These are phyloP conservation scores for Penicillium sp. DNA, from an alignment of 2,329 filamentous ascomycete species.

Conservation along the genomic window DNA sequence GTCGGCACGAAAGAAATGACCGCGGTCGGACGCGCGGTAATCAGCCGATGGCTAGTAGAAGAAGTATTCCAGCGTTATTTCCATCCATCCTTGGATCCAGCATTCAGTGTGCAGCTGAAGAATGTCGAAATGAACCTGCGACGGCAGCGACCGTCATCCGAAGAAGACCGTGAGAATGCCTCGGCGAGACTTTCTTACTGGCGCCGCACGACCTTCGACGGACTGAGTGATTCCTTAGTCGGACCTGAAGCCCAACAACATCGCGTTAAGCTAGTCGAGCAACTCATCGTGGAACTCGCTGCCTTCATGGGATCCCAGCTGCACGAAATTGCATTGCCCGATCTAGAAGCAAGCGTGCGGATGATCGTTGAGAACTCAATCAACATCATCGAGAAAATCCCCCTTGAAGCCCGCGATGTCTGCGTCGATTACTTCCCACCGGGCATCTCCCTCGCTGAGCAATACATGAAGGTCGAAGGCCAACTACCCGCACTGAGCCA, in stretches of 20 bases:
- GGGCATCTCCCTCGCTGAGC: constrained; percentile 65
- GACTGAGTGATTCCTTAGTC: constrained; percentile 70
- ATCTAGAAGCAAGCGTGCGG: constrained; percentile 81
- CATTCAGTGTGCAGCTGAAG: constrained; percentile 77
- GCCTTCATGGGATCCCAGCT: constrained; percentile 71
- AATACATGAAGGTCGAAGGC: constrained; percentile 81
- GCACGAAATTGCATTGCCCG: constrained; percentile 71
- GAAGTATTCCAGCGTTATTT: constrained; percentile 91
- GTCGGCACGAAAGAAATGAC: constrained; percentile 98
- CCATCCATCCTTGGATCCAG: constrained; percentile 79
- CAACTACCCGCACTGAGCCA: constrained; percentile 59
- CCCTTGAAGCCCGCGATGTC: constrained; percentile 87
- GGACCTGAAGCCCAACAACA: constrained; percentile 66
- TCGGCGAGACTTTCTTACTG: constrained; percentile 86
- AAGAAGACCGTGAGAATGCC: constrained; percentile 86
- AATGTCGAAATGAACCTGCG: constrained; percentile 85
- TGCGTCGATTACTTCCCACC: constrained; percentile 82
- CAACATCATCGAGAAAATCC: constrained; percentile 79
- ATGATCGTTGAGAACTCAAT: constrained; percentile 94
- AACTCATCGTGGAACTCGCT: constrained; percentile 67
- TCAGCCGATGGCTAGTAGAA: constrained; percentile 85
- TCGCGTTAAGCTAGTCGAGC: constrained; percentile 66
- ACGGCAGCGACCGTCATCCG: constrained; percentile 66
- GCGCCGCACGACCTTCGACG: constrained; percentile 90
- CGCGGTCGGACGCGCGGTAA: constrained; percentile 82